Percentiles rank a stretch among this genome's conserved stretches.
phyloP scores from a whole-genome alignment of 2,329 filamentous ascomycete genomes.

The Colletotrichum sp. region DNA sequence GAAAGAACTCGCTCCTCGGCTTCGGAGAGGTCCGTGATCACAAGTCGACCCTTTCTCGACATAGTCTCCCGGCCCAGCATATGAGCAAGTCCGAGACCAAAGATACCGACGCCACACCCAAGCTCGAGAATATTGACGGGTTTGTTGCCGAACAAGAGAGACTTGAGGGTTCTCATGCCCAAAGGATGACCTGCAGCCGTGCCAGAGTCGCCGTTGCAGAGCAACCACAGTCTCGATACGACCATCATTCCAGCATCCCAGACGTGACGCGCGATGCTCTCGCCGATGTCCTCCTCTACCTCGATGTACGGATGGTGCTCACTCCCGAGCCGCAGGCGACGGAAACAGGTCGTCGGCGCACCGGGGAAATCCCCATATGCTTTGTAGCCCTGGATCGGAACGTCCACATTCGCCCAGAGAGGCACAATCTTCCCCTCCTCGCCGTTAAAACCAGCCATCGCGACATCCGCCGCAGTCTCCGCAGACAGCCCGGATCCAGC shows the following conservation, averaged over 20 bases:
- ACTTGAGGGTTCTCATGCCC: conserved; percentile 12
- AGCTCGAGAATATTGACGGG: conserved; percentile 56
- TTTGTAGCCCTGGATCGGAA: background rate
- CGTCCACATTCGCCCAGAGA: conserved; percentile 40
- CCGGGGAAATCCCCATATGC: background rate
- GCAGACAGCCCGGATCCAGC: background rate
- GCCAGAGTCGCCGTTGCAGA: conserved; percentile 9
- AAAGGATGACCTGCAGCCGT: background rate
- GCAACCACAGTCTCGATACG: conserved; percentile 35
- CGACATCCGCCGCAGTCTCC: background rate
- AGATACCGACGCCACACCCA: conserved; percentile 61
- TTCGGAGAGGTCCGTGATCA: conserved; percentile 62
- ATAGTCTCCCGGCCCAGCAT: conserved; percentile 27
- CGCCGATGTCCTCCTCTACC: conserved; percentile 62
- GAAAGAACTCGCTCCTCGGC: conserved; percentile 53
- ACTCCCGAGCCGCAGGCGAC: conserved; percentile 33
- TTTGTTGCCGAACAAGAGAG: conserved; percentile 28
- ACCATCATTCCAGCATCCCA: conserved; percentile 63
- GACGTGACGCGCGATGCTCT: conserved; percentile 64
- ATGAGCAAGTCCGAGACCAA: conserved; percentile 54
- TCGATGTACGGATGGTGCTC: conserved; percentile 35
- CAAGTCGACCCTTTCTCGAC: conserved; percentile 36
- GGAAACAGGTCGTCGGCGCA: conserved; percentile 30
- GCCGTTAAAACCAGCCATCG: background rate
- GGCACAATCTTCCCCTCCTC: conserved; percentile 48